Conservation (phyloP, 139 green algal species). For the Coelastrella sp. region DNA sequence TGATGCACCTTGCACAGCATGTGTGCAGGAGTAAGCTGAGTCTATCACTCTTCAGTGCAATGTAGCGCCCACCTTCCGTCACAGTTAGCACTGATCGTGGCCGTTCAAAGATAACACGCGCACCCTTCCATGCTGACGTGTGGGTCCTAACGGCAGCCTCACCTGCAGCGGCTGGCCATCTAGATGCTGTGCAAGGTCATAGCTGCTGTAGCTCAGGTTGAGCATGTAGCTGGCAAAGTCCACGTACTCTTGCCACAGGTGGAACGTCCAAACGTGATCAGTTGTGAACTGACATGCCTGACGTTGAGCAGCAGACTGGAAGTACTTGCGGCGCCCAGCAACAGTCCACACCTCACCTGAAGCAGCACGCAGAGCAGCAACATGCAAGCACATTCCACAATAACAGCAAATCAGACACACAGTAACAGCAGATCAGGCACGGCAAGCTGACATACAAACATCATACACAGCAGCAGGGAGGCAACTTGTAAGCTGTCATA, state of each 20-base stretch:
- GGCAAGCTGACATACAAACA: too few species aligned
- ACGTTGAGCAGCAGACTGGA: slow-evolving; percentile 25
- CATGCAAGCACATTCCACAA: neutral
- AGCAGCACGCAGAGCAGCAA: neutral
- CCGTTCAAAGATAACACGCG: too few species aligned
- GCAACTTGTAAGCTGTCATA: too few species aligned
- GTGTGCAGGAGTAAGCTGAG: too few species aligned
- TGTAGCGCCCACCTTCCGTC: too few species aligned
- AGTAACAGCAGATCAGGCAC: neutral
- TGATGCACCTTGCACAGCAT: too few species aligned
- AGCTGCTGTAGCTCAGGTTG: slow-evolving; percentile 60
- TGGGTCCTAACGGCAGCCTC: neutral
- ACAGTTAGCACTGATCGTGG: too few species aligned
- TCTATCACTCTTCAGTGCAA: too few species aligned
- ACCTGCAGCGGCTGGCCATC: slow-evolving; percentile 72
- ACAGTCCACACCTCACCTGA: slow-evolving; percentile 49
- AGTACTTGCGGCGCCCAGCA: slow-evolving; percentile 51
- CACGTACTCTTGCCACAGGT: slow-evolving; percentile 67
- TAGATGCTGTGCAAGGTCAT: slow-evolving; percentile 65
- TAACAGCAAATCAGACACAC: neutral
- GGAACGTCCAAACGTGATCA: slow-evolving; percentile 66
- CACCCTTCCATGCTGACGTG: neutral
- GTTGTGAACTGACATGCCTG: slow-evolving; percentile 46
- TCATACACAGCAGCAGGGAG: too few species aligned
- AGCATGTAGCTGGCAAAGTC: slow-evolving; percentile 62